A percentile compares a stretch with the other conserved stretches of the same genome.
These are phyloP conservation scores for Voacanga thouarsii DNA, from an alignment of 257 asterid species.

Conservation along the genomic window DNA sequence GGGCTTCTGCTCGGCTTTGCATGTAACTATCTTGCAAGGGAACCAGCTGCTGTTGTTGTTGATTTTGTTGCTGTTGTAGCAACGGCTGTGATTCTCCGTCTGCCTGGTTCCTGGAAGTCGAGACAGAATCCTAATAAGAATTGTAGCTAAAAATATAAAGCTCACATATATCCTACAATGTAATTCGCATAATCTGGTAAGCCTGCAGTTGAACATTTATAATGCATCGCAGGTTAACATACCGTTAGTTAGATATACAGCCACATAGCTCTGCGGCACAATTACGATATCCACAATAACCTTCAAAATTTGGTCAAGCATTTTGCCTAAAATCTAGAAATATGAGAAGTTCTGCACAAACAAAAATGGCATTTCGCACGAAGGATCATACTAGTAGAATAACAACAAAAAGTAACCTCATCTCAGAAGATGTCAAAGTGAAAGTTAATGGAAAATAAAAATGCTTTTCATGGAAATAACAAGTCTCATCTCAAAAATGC, in stretches of 20 bases:
- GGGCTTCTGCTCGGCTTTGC: constrained; percentile 69
- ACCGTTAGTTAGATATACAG: too few relatives aligned
- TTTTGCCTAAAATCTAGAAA: not conserved
- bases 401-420: not conserved
- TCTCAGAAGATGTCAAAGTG: not conserved
- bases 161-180: not conserved
- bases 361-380: not conserved
- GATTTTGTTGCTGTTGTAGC: constrained; percentile 76
- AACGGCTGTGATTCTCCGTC: constrained; percentile 81
- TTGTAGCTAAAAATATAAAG: constrained; percentile 6
- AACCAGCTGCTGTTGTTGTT: constrained; percentile 76
- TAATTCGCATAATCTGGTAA: not conserved
- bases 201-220: not conserved
- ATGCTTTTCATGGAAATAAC: not conserved
- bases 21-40: constrained; percentile 68
- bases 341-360: not conserved
- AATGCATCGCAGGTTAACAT: not conserved
- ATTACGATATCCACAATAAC: not conserved
- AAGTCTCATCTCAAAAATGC: not conserved
- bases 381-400: not conserved
- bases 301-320: not conserved
- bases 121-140: not conserved
- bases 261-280: not conserved
- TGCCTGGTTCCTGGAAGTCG: constrained; percentile 50
- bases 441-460: not conserved